phyloP scores from a whole-genome alignment of 768 basidiomycete species.

The Auriscalpium vulgare region DNA sequence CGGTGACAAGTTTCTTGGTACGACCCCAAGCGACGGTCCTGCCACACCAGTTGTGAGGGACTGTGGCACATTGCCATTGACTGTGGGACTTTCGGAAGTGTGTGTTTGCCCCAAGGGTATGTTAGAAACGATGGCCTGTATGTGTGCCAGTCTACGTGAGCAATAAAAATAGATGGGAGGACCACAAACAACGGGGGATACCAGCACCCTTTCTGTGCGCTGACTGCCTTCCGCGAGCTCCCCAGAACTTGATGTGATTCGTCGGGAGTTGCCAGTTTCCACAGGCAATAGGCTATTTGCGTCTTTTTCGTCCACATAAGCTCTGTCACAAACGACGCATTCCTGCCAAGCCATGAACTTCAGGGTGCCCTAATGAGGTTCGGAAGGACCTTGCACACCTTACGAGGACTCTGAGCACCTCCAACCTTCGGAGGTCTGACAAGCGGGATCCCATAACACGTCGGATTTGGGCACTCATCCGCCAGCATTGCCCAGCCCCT shows the following conservation, averaged over 20 bases:
- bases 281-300: neutral
- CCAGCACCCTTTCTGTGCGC: neutral
- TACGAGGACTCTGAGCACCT: constrained; percentile 53
- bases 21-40: no score
- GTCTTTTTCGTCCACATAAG: constrained; percentile 8
- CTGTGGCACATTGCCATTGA: no score
- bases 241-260: no score
- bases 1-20: no score
- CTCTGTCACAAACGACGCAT: constrained; percentile 15
- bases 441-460: constrained; percentile 78
- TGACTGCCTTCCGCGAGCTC: no score
- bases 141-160: neutral
- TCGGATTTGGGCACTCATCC: constrained; percentile 66
- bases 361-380: neutral
- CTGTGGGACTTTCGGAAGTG: no score
- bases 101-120: neutral
- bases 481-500: constrained; percentile 88
- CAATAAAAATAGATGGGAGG: neutral
- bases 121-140: neutral
- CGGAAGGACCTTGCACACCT: constrained; percentile 34
- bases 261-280: no score
- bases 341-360: constrained; percentile 4
- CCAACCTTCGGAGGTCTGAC: constrained; percentile 66
- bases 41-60: no score
- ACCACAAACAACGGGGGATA: neutral